A percentile compares a stretch with the other conserved stretches of the same genome.
Conservation (phyloP, 768 basidiomycete genomes). For the Suillus subaureus region DNA sequence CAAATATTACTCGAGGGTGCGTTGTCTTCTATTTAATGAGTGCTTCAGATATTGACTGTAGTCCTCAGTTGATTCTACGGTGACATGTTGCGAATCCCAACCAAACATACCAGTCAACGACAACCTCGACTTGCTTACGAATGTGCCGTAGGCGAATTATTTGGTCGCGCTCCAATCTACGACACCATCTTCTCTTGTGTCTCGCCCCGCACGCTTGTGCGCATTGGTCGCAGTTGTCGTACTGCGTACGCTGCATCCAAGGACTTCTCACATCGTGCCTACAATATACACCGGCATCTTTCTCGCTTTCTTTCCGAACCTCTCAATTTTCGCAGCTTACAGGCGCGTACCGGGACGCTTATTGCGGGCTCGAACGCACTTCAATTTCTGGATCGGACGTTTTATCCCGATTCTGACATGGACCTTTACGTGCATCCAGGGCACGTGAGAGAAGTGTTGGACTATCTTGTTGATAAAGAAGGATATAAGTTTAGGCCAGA, state of each 20-base stretch:
- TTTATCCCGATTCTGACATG: slow-evolving; percentile 46
- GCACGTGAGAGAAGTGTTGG: slow-evolving; percentile 27
- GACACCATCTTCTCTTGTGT: slow-evolving; percentile 16
- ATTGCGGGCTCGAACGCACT: slow-evolving; percentile 53
- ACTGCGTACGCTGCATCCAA: slow-evolving; percentile 12
- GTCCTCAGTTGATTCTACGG: background rate
- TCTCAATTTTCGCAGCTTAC: slow-evolving; percentile 39
- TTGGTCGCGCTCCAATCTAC: slow-evolving; percentile 12
- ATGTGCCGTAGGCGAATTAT: slow-evolving; percentile 4
- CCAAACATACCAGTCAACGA: background rate
- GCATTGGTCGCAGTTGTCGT: slow-evolving; percentile 22
- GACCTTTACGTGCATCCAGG: slow-evolving; percentile 44
- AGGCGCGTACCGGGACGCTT: slow-evolving; percentile 40
- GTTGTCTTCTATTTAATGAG: background rate
- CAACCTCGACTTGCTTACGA: background rate
- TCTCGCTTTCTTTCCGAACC: slow-evolving; percentile 33
- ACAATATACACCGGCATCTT: slow-evolving; percentile 33
- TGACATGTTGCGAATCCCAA: background rate
- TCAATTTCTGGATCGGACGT: slow-evolving; percentile 47
- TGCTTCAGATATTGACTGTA: background rate
- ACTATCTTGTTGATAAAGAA: slow-evolving; percentile 29
- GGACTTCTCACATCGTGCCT: slow-evolving; percentile 24
- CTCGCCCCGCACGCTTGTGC: slow-evolving; percentile 21
- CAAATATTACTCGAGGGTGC: background rate
- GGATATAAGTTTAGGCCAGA: slow-evolving; percentile 32